Evolutionary conservation across 192 early-diverging fungal species (phyloP).

Genomic region (Obelidium mucronatum): DNA sequence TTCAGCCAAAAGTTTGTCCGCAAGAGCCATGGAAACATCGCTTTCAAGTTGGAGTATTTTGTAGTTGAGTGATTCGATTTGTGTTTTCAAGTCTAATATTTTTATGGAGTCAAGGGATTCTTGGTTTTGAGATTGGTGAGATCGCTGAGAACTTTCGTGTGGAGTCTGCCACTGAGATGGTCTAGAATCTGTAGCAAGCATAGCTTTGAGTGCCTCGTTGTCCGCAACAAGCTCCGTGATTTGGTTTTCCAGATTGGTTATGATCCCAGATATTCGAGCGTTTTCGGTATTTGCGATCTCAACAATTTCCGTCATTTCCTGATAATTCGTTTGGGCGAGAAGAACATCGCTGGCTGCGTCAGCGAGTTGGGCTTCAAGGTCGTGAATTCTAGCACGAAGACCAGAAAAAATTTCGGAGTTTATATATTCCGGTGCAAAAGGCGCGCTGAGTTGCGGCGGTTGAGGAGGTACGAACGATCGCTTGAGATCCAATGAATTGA

Average conservation of each 20-base stretch:
- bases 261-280: neutral
- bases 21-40: neutral
- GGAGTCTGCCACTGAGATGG: too few species aligned
- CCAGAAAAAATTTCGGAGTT: neutral
- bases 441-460: neutral
- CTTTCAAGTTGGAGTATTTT: neutral
- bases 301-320: conserved; percentile 17
- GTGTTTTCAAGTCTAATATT: neutral
- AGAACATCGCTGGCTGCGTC: neutral
- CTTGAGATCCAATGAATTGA: neutral
- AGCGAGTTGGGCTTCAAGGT: conserved; percentile 15
- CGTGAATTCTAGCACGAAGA: neutral
- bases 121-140: too few species aligned
- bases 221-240: neutral
- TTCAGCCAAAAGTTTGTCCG: neutral
- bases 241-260: neutral
- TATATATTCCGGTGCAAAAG: neutral
- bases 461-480: neutral
- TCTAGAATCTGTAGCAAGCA: too few species aligned
- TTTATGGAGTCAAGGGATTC: too few species aligned
- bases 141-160: too few species aligned
- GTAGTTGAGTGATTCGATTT: neutral
- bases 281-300: conserved; percentile 13
- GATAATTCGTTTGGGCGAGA: neutral
- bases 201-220: neutral